phyloP scores from a whole-genome alignment of 225 moss, liverwort and hornwort genomes.

The Sphagnum contortum region DNA sequence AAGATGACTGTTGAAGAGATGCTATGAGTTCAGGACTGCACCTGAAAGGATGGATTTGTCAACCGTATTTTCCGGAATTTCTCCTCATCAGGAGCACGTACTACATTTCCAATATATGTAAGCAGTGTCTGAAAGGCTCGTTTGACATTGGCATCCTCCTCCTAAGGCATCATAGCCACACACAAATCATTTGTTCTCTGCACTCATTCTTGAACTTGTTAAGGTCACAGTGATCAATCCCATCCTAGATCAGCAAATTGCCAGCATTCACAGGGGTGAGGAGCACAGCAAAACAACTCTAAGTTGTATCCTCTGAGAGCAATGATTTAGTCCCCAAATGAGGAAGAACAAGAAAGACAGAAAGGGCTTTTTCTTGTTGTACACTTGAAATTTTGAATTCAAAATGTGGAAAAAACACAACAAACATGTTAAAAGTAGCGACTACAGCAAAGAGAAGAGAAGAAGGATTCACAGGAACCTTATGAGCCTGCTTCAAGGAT shows the following conservation, averaged over 20 bases:
- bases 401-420: too few species aligned
- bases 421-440: neutral
- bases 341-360: too few species aligned
- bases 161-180: slow-evolving; percentile 19
- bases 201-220: neutral
- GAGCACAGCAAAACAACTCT: neutral
- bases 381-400: too few species aligned
- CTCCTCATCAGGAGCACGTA: slow-evolving; percentile 69
- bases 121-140: slow-evolving; percentile 83
- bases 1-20: neutral
- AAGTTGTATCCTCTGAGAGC: neutral
- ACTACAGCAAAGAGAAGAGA: too few species aligned
- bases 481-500: slow-evolving; percentile 69
- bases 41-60: slow-evolving; percentile 90
- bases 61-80: slow-evolving; percentile 91
- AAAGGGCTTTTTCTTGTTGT: too few species aligned
- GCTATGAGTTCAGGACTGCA: slow-evolving; percentile 1
- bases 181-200: neutral
- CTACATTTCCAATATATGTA: slow-evolving; percentile 89
- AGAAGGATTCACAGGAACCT: slow-evolving; percentile 21
- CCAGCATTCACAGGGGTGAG: too few species aligned
- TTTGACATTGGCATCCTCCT: slow-evolving; percentile 85
- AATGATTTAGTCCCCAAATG: too few species aligned
- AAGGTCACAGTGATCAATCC: slow-evolving; percentile 1
- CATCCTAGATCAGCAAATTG: too few species aligned